These are phyloP conservation scores for Xylariaceae sp. DNA, from an alignment of 2,329 filamentous ascomycete genomes.

Conservation along the genomic window DNA sequence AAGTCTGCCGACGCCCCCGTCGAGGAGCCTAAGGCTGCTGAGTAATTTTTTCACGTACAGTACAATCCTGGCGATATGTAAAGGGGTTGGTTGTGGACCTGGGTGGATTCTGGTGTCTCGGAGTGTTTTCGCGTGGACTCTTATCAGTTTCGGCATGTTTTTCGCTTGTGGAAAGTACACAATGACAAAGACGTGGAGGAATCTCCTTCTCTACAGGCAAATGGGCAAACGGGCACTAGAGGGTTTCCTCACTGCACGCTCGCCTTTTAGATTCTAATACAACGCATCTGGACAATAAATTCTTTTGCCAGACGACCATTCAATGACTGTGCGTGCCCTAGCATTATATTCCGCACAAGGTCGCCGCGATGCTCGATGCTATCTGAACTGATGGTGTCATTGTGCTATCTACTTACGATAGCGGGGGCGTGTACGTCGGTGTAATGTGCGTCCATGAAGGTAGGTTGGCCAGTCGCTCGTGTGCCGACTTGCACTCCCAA, in stretches of 20 bases:
- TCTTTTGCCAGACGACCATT: slow-evolving; percentile 27
- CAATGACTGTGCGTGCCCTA: background rate
- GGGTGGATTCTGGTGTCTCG: slow-evolving; percentile 56
- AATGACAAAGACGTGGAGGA: slow-evolving; percentile 35
- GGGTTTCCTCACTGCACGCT: slow-evolving; percentile 41
- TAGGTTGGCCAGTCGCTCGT: background rate
- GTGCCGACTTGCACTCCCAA: background rate
- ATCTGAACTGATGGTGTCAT: background rate
- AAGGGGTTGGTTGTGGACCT: slow-evolving; percentile 41
- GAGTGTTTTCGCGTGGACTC: slow-evolving; percentile 55
- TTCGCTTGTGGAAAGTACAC: slow-evolving; percentile 45
- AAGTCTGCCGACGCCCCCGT: slow-evolving; percentile 50
- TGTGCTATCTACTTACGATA: background rate
- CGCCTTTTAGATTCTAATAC: slow-evolving; percentile 53
- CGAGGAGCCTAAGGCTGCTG: slow-evolving; percentile 65
- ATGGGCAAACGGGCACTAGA: slow-evolving; percentile 41
- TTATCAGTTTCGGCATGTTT: slow-evolving; percentile 43
- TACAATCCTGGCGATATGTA: slow-evolving; percentile 39
- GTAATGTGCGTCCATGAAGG: background rate
- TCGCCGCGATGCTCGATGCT: background rate
- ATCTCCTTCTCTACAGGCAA: slow-evolving; percentile 32
- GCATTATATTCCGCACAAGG: too few relatives aligned
- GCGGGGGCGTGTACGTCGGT: background rate
- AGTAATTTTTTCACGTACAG: slow-evolving; percentile 42
- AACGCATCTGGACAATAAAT: slow-evolving; percentile 55